phyloP scores from a whole-genome alignment of 768 basidiomycete species.

The Naematelia encephala region DNA sequence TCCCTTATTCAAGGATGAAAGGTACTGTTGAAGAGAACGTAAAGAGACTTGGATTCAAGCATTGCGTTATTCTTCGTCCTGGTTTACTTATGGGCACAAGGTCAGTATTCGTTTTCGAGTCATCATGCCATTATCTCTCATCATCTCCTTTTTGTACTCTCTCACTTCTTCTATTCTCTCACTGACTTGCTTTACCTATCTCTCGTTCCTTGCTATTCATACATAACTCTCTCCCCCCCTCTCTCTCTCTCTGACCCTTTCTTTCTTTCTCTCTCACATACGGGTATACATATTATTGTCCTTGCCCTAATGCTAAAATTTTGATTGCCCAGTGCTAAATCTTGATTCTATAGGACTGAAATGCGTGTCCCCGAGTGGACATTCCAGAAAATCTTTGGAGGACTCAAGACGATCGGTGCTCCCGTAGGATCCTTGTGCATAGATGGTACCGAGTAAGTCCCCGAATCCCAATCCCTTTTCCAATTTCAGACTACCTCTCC shows the following conservation, averaged over 20 bases:
- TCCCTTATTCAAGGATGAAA: conserved; percentile 41
- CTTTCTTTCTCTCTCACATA: no score
- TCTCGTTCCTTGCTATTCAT: no score
- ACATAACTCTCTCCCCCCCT: no score
- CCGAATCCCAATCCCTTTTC: neutral
- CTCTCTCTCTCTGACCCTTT: no score
- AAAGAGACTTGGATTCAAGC: conserved; percentile 33
- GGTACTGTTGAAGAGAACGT: conserved; percentile 45
- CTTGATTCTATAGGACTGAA: no score
- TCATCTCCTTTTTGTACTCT: neutral
- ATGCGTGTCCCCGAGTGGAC: conserved; percentile 23
- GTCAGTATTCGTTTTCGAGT: conserved; percentile 14
- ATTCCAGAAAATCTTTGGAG: conserved; percentile 24
- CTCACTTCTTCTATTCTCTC: neutral
- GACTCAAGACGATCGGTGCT: conserved; percentile 28
- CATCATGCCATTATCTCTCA: no score
- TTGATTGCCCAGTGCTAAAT: no score
- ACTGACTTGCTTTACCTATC: conserved; percentile 7
- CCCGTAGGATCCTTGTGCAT: conserved; percentile 21
- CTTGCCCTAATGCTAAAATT: no score
- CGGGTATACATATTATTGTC: no score
- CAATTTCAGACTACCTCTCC: neutral
- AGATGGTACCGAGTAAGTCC: conserved; percentile 38
- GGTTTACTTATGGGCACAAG: conserved; percentile 42
- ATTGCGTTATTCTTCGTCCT: conserved; percentile 40